Conservation (phyloP, 768 basidiomycete genomes). For the Amanita exitialis region DNA sequence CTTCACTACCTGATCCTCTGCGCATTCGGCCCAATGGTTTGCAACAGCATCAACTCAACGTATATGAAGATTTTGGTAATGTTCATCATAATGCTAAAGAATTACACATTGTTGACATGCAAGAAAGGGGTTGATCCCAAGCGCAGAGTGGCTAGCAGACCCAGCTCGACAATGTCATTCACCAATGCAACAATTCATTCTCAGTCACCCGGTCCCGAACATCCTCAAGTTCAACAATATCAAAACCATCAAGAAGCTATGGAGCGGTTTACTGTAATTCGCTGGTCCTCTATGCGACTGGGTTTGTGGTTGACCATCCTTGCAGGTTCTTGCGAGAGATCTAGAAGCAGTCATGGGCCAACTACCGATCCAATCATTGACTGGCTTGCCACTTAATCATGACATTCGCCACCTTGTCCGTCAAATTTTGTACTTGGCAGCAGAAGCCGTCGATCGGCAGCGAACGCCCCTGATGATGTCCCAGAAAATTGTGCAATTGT, state of each 20-base stretch:
- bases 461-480: constrained; percentile 88
- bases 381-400: constrained; percentile 69
- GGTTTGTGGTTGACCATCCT: constrained; percentile 4
- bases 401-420: constrained; percentile 80
- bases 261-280: constrained; percentile 64
- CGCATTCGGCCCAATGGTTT: constrained; percentile 79
- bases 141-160: constrained; percentile 51
- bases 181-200: constrained; percentile 39
- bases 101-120: constrained; percentile 3
- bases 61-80: constrained; percentile 93
- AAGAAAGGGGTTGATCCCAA: constrained; percentile 36
- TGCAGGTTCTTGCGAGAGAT: constrained; percentile 40
- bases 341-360: constrained; percentile 75
- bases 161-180: constrained; percentile 64
- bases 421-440: constrained; percentile 76
- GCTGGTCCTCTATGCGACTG: not conserved
- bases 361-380: constrained; percentile 60
- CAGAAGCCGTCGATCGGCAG: constrained; percentile 67
- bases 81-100: not conserved
- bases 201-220: constrained; percentile 57
- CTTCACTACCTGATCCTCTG: constrained; percentile 77
- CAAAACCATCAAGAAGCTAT: constrained; percentile 74
- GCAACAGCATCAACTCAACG: constrained; percentile 69
- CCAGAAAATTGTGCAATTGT: constrained; percentile 90
- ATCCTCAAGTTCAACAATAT: constrained; percentile 27